Percentiles rank a stretch among this genome's conserved stretches.
Evolutionary conservation across 805 yeast genomes (phyloP).

Genomic region (Candida adriatica): DNA sequence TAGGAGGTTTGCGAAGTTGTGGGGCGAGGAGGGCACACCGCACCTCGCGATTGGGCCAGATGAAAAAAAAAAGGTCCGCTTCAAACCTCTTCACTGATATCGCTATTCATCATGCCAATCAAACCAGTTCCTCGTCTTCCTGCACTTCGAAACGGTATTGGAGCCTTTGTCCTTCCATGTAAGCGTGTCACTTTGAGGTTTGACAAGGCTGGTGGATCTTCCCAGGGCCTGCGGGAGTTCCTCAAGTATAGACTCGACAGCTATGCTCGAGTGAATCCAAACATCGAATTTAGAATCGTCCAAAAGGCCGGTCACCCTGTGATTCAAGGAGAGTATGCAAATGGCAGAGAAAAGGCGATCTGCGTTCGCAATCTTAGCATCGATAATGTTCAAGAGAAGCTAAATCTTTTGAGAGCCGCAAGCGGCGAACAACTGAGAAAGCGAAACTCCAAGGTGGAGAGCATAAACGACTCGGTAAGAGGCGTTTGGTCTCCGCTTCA

Average conservation of each 20-base stretch:
- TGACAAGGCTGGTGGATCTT: constrained; percentile 96
- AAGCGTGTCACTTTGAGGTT: constrained; percentile 67
- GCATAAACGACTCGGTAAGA: constrained; percentile 78
- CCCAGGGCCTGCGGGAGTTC: constrained; percentile 73
- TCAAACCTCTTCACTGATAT: background rate
- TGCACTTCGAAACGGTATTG: constrained; percentile 67
- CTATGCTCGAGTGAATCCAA: constrained; percentile 55
- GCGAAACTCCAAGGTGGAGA: constrained; percentile 71
- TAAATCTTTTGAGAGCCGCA: constrained; percentile 56
- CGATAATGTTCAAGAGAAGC: constrained; percentile 55
- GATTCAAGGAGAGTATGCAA: constrained; percentile 48
- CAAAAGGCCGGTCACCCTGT: constrained; percentile 82
- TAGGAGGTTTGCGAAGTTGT: background rate
- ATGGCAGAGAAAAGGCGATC: constrained; percentile 46
- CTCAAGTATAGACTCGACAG: constrained; percentile 44
- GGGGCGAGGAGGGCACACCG: background rate
- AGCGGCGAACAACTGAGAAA: constrained; percentile 58
- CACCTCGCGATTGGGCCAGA: background rate
- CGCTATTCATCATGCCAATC: constrained; percentile 37
- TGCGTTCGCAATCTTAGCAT: constrained; percentile 71
- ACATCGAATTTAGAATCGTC: constrained; percentile 63
- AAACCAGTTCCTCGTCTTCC: constrained; percentile 55
- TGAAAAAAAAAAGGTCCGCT: background rate
- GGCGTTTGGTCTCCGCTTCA: constrained; percentile 98
- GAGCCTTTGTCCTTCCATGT: constrained; percentile 63